Conservation (phyloP, 23 red algal species). For the Gracilaria vermiculophylla region DNA sequence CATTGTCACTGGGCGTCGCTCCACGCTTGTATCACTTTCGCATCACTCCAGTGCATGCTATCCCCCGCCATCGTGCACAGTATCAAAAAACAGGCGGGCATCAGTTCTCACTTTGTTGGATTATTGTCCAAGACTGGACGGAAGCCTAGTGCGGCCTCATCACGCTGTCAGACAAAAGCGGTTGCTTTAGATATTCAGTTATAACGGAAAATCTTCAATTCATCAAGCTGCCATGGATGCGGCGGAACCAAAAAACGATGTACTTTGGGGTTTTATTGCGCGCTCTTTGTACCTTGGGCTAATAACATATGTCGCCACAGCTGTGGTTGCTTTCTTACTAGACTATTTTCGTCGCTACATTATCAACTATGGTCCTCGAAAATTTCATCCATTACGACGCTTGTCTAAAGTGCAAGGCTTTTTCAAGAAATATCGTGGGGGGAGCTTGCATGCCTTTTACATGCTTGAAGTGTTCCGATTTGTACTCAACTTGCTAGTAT, state of each 20-base stretch:
- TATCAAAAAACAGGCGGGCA: too few relatives aligned
- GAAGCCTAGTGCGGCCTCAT: too few relatives aligned
- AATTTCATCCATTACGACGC: not conserved
- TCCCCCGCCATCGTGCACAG: too few relatives aligned
- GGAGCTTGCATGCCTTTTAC: constrained; percentile 24
- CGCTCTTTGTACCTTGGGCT: constrained; percentile 19
- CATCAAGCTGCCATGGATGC: too few relatives aligned
- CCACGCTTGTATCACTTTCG: too few relatives aligned
- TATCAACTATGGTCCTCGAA: constrained; percentile 2
- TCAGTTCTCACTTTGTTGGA: too few relatives aligned
- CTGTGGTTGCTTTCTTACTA: constrained; percentile 6
- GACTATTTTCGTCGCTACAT: constrained; percentile 30
- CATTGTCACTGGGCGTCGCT: too few relatives aligned
- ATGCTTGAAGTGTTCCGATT: constrained; percentile 40
- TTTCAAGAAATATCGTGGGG: constrained; percentile 48
- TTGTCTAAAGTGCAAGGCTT: not conserved
- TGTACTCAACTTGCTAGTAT: constrained; percentile 19
- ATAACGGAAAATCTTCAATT: too few relatives aligned
- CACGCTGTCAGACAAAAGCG: too few relatives aligned
- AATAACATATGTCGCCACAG: constrained; percentile 8
- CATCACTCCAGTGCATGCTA: too few relatives aligned
- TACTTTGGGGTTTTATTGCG: constrained; percentile 54
- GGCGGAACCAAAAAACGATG: constrained; percentile 45
- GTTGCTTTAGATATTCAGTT: too few relatives aligned
- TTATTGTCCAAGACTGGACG: too few relatives aligned